Percentiles rank a stretch among this genome's conserved stretches.
Conservation (phyloP, 2,329 filamentous ascomycete genomes). For the Immersiporthe knoxdaviesiana region DNA sequence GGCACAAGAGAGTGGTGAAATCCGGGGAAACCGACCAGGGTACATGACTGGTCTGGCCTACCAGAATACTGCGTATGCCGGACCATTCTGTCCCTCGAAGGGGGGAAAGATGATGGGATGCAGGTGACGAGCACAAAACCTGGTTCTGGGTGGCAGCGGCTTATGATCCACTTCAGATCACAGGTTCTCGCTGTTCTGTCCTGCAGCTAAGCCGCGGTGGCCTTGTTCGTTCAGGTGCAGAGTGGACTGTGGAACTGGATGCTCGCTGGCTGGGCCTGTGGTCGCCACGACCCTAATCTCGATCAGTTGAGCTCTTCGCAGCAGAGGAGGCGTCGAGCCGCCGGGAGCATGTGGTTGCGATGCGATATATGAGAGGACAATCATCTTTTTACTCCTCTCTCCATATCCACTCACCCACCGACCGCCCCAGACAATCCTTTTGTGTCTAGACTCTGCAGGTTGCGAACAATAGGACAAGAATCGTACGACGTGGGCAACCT, state of each 20-base stretch:
- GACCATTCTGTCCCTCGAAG: neutral
- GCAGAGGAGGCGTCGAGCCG: neutral
- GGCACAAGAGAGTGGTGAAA: conserved; percentile 1
- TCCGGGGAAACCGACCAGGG: conserved; percentile 18
- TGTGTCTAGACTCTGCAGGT: neutral
- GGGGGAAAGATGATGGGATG: no score
- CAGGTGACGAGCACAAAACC: neutral
- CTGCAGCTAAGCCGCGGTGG: neutral
- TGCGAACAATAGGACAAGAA: neutral
- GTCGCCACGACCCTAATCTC: neutral
- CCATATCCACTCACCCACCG: neutral
- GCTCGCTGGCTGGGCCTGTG: neutral
- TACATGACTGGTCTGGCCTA: conserved; percentile 7
- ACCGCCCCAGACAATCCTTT: neutral
- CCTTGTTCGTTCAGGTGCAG: neutral
- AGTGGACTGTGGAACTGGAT: neutral
- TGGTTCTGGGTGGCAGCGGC: neutral
- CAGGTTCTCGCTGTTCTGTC: neutral
- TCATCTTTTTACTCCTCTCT: neutral
- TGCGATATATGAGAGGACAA: neutral
- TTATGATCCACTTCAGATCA: neutral
- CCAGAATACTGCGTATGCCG: neutral
- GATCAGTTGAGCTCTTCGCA: neutral
- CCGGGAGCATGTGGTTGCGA: neutral
- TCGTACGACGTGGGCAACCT: neutral